Percentiles rank a stretch among this genome's conserved stretches.
Conservation (phyloP, 139 green algal genomes). For the Micractinium conductrix region DNA sequence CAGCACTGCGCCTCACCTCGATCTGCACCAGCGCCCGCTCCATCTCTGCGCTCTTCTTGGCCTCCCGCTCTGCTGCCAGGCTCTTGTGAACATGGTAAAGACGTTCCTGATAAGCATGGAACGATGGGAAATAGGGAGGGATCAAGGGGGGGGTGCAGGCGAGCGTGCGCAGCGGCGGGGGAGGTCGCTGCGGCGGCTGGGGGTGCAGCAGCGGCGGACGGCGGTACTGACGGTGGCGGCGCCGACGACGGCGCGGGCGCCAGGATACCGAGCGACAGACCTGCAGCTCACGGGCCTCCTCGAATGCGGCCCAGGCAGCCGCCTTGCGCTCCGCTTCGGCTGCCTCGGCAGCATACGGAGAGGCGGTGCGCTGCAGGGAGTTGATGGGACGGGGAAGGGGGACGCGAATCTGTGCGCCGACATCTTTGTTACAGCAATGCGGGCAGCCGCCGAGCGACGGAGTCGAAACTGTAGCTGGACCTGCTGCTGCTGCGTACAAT, state of each 20-base stretch:
- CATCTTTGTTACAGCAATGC: no score
- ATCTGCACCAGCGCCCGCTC: constrained; percentile 13
- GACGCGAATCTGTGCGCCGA: no score
- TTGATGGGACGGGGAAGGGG: no score
- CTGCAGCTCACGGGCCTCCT: constrained; percentile 9
- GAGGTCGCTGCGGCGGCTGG: neutral
- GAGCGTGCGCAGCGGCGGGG: neutral
- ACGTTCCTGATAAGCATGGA: no score
- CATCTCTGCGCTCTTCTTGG: constrained; percentile 11
- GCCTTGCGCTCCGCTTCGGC: neutral
- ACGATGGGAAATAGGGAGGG: neutral
- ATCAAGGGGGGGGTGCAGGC: neutral
- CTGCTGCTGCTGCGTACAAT: no score
- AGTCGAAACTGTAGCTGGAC: no score
- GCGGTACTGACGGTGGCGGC: neutral
- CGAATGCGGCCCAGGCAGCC: neutral
- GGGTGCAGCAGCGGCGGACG: neutral
- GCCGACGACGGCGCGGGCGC: no score
- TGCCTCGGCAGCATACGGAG: neutral
- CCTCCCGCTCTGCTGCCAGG: constrained; percentile 4
- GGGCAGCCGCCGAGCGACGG: no score
- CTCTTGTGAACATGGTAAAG: neutral
- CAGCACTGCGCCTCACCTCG: no score
- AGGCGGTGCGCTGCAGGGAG: no score
- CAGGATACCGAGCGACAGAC: no score